These are phyloP conservation scores for Pseudozyma pruni DNA, from an alignment of 1,284 basidiomycete species.

Conservation along the genomic window DNA sequence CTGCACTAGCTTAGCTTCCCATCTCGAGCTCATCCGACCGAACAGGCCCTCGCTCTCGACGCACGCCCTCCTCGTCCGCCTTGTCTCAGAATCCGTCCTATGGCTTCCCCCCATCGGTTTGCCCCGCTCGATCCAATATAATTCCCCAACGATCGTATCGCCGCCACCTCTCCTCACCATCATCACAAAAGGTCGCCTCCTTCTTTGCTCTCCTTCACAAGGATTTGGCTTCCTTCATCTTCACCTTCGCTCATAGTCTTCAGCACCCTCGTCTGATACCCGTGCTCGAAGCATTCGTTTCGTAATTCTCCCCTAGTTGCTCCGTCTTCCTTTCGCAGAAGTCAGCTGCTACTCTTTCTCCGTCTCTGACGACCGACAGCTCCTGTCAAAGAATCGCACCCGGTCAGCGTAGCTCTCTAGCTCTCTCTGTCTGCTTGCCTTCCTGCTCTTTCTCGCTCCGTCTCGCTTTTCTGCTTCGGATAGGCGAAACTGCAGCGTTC, in stretches of 20 bases:
- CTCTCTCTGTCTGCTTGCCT: neutral
- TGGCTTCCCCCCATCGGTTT: constrained; percentile 5
- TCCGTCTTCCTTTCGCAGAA: neutral
- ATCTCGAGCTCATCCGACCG: too few relatives aligned
- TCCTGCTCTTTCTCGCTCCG: too few relatives aligned
- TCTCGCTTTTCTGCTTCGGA: neutral
- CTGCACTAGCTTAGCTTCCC: too few relatives aligned
- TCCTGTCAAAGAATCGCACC: too few relatives aligned
- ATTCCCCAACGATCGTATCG: neutral
- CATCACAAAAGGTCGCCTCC: neutral
- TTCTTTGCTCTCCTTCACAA: neutral
- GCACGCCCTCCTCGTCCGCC: too few relatives aligned
- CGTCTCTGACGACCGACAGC: neutral
- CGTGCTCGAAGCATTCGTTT: constrained; percentile 14
- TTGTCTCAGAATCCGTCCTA: too few relatives aligned
- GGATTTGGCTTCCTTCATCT: constrained; percentile 1
- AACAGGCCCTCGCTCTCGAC: too few relatives aligned
- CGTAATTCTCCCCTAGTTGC: neutral
- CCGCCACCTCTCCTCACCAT: neutral
- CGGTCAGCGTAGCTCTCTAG: neutral
- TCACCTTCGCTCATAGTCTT: constrained; percentile 1
- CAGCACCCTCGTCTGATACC: constrained; percentile 25
- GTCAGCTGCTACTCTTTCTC: too few relatives aligned
- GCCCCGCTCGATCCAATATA: constrained; percentile 28
- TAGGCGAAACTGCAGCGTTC: constrained; percentile 21